Evolutionary conservation across 179 eudicot species (phyloP).

Genomic region (Amaranthus tricolor): DNA sequence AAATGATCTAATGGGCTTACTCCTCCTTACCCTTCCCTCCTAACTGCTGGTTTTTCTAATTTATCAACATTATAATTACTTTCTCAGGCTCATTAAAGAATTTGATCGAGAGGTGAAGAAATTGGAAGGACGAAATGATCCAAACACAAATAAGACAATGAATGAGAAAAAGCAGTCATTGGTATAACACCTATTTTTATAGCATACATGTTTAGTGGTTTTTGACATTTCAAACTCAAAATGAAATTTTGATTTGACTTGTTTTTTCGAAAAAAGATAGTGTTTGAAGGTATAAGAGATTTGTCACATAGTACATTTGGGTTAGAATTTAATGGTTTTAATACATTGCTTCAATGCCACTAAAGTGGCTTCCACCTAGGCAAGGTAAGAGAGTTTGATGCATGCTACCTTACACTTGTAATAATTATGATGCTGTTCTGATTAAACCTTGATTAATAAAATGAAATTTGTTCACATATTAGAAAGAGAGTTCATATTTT

Average conservation of each 20-base stretch:
- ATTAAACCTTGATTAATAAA: too few species aligned
- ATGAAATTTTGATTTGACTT: too few species aligned
- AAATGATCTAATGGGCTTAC: slow-evolving; percentile 6
- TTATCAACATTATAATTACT: neutral
- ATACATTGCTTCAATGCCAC: too few species aligned
- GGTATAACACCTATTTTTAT: slow-evolving; percentile 36
- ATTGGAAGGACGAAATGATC: slow-evolving; percentile 53
- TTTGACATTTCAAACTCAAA: neutral
- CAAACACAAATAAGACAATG: slow-evolving; percentile 64
- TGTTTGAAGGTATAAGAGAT: too few species aligned
- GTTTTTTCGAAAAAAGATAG: too few species aligned
- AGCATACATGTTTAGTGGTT: neutral
- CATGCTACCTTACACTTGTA: too few species aligned
- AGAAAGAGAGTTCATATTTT: neutral
- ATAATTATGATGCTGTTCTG: too few species aligned
- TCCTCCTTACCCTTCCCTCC: slow-evolving; percentile 11
- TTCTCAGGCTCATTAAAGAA: slow-evolving; percentile 84
- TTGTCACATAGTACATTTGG: too few species aligned
- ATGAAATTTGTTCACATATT: too few species aligned
- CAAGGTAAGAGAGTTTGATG: too few species aligned
- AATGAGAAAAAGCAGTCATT: slow-evolving; percentile 85
- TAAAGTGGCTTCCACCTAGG: too few species aligned
- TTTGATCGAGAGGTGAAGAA: slow-evolving; percentile 82
- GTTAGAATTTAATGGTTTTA: neutral
- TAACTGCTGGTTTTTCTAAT: slow-evolving; percentile 7